Conservation (phyloP, 73 alveolate species). For the Symbiodinium pilosum region DNA sequence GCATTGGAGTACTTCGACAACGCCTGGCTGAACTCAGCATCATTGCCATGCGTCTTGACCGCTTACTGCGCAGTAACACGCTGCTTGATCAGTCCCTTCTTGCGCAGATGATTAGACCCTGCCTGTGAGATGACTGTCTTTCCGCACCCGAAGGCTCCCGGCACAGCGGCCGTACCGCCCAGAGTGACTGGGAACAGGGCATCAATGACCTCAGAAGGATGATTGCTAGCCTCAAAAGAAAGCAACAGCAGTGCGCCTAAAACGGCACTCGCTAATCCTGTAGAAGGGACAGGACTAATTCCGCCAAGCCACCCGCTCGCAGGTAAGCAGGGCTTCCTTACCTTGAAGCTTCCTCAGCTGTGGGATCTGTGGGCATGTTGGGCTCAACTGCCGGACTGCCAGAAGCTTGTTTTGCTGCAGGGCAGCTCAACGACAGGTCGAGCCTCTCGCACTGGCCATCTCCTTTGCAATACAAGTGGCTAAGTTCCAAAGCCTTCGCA, state of each 20-base stretch:
- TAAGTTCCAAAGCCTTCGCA: not conserved
- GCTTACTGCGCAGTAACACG: too few relatives aligned
- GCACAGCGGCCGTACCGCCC: constrained; percentile 99
- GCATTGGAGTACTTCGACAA: constrained; percentile 99
- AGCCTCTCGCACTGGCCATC: constrained; percentile 96
- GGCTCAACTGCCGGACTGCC: not conserved
- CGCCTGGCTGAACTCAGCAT: constrained; percentile 25
- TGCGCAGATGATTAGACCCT: not conserved
- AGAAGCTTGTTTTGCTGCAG: not conserved
- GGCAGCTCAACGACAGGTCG: constrained; percentile 95
- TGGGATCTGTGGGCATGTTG: too few relatives aligned
- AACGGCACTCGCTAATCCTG: too few relatives aligned
- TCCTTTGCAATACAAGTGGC: not conserved
- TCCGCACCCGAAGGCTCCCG: constrained; percentile 99
- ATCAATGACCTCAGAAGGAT: constrained; percentile 98
- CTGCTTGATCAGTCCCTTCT: too few relatives aligned
- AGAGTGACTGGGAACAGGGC: constrained; percentile 99
- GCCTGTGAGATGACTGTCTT: constrained; percentile 99
- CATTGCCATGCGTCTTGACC: too few relatives aligned
- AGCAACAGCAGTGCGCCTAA: too few relatives aligned
- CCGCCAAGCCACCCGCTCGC: constrained; percentile 70
- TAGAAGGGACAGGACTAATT: too few relatives aligned
- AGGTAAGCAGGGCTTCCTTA: constrained; percentile 83
- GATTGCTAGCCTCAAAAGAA: constrained; percentile 96
- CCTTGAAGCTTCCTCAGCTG: constrained; percentile 35